These are phyloP conservation scores for Ustanciosporium gigantosporum DNA, from an alignment of 1,284 basidiomycete genomes.

Conservation along the genomic window DNA sequence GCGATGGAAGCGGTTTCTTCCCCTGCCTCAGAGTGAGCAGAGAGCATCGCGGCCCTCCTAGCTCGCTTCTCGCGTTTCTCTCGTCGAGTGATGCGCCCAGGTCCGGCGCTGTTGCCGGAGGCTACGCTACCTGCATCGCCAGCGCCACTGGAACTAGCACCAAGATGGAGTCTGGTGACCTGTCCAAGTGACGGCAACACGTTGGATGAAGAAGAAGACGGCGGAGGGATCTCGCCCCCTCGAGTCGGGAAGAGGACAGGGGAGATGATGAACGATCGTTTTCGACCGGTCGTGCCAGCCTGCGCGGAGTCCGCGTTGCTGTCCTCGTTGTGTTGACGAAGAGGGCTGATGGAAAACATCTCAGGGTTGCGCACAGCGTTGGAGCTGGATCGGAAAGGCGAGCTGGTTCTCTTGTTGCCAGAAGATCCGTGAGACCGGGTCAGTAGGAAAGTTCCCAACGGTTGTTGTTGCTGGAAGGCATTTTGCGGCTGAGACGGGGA, in stretches of 20 bases:
- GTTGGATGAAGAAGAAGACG: slow-evolving; percentile 11
- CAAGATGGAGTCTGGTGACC: slow-evolving; percentile 18
- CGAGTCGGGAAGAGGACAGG: slow-evolving; percentile 49
- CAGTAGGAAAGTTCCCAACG: slow-evolving; percentile 45
- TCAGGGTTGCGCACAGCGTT: slow-evolving; percentile 22
- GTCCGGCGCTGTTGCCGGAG: slow-evolving; percentile 29
- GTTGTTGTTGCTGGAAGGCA: slow-evolving; percentile 21
- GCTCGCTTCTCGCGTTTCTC: slow-evolving; percentile 51
- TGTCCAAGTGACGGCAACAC: slow-evolving; percentile 22
- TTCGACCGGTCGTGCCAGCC: slow-evolving; percentile 15
- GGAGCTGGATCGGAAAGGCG: slow-evolving; percentile 47
- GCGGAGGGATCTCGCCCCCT: slow-evolving; percentile 32
- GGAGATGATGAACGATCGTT: slow-evolving; percentile 46
- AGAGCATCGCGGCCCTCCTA: slow-evolving; percentile 28
- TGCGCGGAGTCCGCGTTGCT: slow-evolving; percentile 9
- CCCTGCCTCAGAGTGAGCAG: slow-evolving; percentile 10
- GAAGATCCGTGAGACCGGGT: slow-evolving; percentile 34
- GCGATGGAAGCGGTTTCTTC: slow-evolving; percentile 5
- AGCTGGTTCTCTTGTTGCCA: slow-evolving; percentile 29
- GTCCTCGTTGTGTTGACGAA: slow-evolving; percentile 19
- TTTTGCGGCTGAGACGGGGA: slow-evolving; percentile 14
- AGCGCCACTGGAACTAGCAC: slow-evolving; percentile 4
- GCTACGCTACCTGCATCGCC: slow-evolving; percentile 28
- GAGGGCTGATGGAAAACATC: slow-evolving; percentile 36
- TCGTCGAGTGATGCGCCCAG: slow-evolving; percentile 43